Conservation (phyloP, 2,329 filamentous ascomycete genomes). For the Cytospora chrysosperma region DNA sequence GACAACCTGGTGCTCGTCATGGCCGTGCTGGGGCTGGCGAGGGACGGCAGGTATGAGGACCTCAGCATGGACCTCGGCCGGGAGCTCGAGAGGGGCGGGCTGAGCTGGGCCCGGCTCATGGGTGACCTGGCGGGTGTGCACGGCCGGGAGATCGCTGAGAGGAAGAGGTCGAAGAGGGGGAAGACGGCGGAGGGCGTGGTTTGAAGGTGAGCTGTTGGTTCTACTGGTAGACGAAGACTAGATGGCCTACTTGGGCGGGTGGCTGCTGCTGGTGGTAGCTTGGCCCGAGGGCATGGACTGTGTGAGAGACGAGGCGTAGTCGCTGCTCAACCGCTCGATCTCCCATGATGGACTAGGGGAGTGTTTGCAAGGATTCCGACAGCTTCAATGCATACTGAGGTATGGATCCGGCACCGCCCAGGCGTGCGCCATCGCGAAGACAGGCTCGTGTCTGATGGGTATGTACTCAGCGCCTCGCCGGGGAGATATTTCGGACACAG, state of each 20-base stretch:
- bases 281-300: neutral
- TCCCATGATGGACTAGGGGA: neutral
- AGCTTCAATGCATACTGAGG: neutral
- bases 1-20: slow-evolving; percentile 24
- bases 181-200: neutral
- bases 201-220: neutral
- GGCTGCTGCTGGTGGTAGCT: neutral
- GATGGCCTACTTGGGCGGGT: neutral
- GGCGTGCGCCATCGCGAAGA: neutral
- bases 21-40: slow-evolving; percentile 21
- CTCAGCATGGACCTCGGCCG: slow-evolving; percentile 19
- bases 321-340: neutral
- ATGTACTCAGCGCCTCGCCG: neutral
- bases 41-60: slow-evolving; percentile 17
- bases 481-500: neutral
- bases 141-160: slow-evolving; percentile 19
- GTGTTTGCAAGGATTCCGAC: too few species aligned
- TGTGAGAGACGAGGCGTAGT: neutral
- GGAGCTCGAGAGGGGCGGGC: slow-evolving; percentile 21
- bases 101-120: slow-evolving; percentile 23
- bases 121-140: slow-evolving; percentile 19
- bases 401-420: too few species aligned
- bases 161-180: slow-evolving; percentile 6
- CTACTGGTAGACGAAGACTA: neutral
- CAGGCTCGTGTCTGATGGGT: neutral